phyloP scores from a whole-genome alignment of 1,284 basidiomycete genomes.

The Ceratobasidium sp. region DNA sequence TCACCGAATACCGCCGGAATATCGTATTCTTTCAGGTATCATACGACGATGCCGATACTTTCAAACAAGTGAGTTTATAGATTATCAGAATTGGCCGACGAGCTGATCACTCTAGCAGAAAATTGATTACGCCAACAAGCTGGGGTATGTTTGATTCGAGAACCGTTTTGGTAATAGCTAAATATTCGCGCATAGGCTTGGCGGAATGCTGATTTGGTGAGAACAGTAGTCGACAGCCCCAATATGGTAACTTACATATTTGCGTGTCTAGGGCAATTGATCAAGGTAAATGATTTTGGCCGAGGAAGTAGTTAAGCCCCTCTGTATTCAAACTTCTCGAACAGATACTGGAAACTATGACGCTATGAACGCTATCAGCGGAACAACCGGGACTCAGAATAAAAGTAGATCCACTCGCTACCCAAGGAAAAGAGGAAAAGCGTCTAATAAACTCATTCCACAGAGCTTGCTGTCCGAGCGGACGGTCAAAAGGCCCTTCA shows the following conservation, averaged over 20 bases:
- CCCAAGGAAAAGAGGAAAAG: too few relatives aligned
- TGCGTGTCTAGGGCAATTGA: slow-evolving; percentile 16
- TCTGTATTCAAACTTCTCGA: neutral
- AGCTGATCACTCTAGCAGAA: neutral
- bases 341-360: slow-evolving; percentile 13
- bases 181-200: neutral
- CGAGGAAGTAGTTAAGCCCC: neutral
- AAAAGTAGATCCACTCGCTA: too few relatives aligned
- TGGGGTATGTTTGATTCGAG: neutral
- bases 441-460: too few relatives aligned
- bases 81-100: neutral
- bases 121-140: slow-evolving; percentile 19
- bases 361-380: slow-evolving; percentile 24
- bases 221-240: neutral
- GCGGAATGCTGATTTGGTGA: slow-evolving; percentile 22
- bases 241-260: neutral
- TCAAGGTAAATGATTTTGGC: neutral
- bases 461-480: neutral
- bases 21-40: neutral
- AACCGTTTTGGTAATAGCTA: neutral
- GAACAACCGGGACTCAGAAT: neutral
- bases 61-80: neutral
- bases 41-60: slow-evolving; percentile 16
- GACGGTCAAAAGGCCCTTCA: neutral
- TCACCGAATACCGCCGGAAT: neutral